phyloP scores from a whole-genome alignment of 371 early-diverging fungal genomes.

The Mucor irregularis region DNA sequence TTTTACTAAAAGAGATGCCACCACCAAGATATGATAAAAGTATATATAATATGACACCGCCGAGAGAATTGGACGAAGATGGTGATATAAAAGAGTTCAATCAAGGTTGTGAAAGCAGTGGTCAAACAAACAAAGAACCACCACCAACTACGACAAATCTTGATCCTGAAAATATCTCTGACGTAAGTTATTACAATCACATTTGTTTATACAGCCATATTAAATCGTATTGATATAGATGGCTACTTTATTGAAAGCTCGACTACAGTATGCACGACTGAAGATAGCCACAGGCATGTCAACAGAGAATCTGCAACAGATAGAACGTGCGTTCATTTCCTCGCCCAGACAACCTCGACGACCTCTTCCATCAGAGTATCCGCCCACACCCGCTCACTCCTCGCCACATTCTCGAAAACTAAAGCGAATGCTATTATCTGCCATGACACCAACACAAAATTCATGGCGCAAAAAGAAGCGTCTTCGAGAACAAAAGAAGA shows the following conservation, averaged over 20 bases:
- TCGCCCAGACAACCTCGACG: constrained; percentile 9
- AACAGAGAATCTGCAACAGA: constrained; percentile 3
- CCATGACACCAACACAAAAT: not conserved
- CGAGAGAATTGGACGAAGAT: not conserved
- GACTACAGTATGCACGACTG: constrained; percentile 11
- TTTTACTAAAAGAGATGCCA: not conserved
- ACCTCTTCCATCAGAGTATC: constrained; percentile 6
- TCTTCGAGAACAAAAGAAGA: not conserved
- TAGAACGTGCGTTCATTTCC: constrained; percentile 1
- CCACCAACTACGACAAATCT: not conserved
- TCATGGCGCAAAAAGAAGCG: not conserved
- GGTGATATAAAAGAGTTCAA: too few relatives aligned
- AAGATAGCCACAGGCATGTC: constrained; percentile 8
- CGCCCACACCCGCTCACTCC: not conserved
- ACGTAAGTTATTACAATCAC: not conserved
- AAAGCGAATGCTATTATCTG: not conserved
- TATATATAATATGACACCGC: constrained; percentile 1
- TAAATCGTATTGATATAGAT: not conserved
- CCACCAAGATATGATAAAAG: not conserved
- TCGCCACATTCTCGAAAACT: constrained; percentile 1
- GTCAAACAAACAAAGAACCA: not conserved
- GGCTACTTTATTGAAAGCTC: constrained; percentile 1
- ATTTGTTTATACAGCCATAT: not conserved
- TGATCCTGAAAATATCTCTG: not conserved
- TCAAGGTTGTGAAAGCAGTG: too few relatives aligned